Evolutionary conservation across 495 filamentous ascomycete genomes (phyloP), one percentile per base, ranked within the genome.

Genomic region (Lasiosphaeris hirsuta): DNA sequence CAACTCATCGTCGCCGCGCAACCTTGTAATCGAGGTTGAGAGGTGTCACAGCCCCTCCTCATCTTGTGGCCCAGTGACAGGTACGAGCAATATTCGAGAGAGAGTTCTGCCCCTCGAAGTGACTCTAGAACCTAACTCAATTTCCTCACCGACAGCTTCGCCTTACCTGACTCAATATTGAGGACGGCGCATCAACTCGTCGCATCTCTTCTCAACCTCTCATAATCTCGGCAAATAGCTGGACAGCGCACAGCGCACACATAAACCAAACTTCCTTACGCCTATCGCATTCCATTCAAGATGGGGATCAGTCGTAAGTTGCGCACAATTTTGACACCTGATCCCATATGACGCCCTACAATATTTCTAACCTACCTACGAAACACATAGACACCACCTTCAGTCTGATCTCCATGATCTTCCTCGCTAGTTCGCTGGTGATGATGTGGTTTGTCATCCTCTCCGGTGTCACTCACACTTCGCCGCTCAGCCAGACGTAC

Each of bases 391-490:
- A 74, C 54, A 58, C 65, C 34, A 56, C 58, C 40, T 61, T 79
- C 51, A 75, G 74, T 58, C 59, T 75, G 14, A 50, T 83, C 39
- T 86, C 88, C 72, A 81, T 93, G 56, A 72, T 95, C 70, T 83
- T 96, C 63, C 86, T 89, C 70, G 84, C 84, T 54, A 84, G 81
- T 57, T 84, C 89, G 30, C 72, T 90, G 53, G 75, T 95, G 41
- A 72, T 96, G 61, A 86, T 92, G 54, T 88, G 91, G 74, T 84
- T 96, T 70, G 81, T 90, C 51, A 75, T 96, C 46, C 80, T 96
- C 23, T 89, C 83, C 19, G 91, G 89, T 47, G 72, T 80, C 6
- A 78, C 75, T 34, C 74, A 79, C 58, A 69, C 68, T 10, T 79
- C 70, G 10, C 92, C 92, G 5, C 75, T 90, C 14, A 82, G 86